Base-by-base conservation (phyloP, 1,284 basidiomycete species). In the Cryptococcus deneoformans region DNA sequence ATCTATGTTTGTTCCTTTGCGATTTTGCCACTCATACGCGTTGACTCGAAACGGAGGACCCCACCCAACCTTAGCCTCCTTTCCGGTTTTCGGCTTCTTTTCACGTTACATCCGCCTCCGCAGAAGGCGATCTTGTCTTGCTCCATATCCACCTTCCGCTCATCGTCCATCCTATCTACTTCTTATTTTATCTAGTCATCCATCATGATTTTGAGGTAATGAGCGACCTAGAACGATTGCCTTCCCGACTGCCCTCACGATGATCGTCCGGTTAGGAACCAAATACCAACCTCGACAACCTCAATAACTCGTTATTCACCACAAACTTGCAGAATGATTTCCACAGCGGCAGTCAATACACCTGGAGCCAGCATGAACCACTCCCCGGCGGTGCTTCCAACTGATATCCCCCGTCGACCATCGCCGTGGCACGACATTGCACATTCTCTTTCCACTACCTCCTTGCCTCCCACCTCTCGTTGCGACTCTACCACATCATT, bases 21-120 rank as follows among this genome's bases (percentile, higher is more conserved):
- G 5, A 29, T 29, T 29, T 29, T 29, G 29, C 29, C 29, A 29
- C 29, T 29, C 5, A 29, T 29, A 29, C 3, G 29, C 29, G 29
- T 29, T 29, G 29, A 29, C 29, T 29, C 29, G 29, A 29, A 29
- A 29, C 29, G 5, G 5, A 29, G 29, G 29, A 29, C 29, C 29
- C 29, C 20, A 20, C 20, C 20, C 29, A 29, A 29, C 29, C 5
- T 29, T 29, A 29, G 29, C 29, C 29, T 29, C 5, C 29, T 29
- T 29, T 29, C 29, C 24, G 43, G 81, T 82, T 29, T 29, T 29
- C 29, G 29, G 29, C 29, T 29, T 29, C 29, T 29, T 29, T 79
- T 79, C 79, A 80, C 65, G 72, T 81, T 42, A 77, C 77, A 7
- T 64, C 72, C 1, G 71, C 72, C 14, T 79, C 81, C 70, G 74